Conservation (phyloP, 139 green algal species). For the Auxenochlorella pyrenoidosa region DNA sequence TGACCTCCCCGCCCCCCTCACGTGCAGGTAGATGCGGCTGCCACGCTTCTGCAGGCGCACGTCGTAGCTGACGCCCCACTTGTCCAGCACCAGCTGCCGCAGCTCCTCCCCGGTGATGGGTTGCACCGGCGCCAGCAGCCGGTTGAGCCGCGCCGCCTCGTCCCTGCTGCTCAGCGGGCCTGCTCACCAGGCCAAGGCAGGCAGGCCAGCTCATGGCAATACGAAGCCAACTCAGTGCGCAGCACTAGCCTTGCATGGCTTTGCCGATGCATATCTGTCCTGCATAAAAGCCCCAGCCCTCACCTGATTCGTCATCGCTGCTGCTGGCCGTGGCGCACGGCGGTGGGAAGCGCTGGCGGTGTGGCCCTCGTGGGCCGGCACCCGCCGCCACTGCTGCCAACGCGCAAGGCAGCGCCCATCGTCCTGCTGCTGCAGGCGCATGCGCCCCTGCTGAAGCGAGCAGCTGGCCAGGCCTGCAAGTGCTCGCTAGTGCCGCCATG, state of each 20-base stretch:
- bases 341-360: background rate
- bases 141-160: constrained; percentile 8
- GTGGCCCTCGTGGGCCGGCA: no score
- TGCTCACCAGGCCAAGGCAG: background rate
- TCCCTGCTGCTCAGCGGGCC: background rate
- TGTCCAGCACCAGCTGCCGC: constrained; percentile 36
- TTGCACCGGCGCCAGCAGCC: background rate
- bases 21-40: constrained; percentile 40
- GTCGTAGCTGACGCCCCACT: constrained; percentile 38
- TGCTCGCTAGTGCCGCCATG: no score
- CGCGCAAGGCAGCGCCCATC: no score
- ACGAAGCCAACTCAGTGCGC: no score
- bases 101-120: constrained; percentile 43
- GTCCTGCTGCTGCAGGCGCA: no score
- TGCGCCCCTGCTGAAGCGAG: no score
- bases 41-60: constrained; percentile 23
- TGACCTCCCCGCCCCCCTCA: constrained; percentile 48
- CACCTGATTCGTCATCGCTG: background rate
- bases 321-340: background rate
- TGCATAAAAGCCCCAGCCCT: no score
- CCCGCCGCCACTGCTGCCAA: no score
- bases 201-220: no score
- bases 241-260: no score
- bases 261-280: no score
- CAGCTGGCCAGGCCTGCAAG: no score